Percentiles rank a stretch among this genome's conserved stretches.
These are phyloP conservation scores for Amanita fuliginea DNA, from an alignment of 768 basidiomycete species.

Conservation along the genomic window DNA sequence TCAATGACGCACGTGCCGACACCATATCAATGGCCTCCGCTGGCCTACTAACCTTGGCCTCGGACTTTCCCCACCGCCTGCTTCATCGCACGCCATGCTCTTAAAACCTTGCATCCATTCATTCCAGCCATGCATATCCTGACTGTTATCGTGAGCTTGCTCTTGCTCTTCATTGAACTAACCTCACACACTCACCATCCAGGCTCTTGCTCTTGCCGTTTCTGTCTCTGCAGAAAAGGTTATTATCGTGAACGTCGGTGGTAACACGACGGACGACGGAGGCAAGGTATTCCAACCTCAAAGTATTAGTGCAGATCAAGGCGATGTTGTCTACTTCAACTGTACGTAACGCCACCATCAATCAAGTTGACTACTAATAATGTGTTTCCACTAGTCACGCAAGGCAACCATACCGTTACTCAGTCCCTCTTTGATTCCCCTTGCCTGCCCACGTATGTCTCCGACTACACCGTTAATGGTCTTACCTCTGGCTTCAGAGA, in stretches of 20 bases:
- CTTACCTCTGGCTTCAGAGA: slow-evolving; percentile 45
- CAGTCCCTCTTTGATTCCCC: slow-evolving; percentile 46
- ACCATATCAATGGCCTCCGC: background rate
- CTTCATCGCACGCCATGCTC: background rate
- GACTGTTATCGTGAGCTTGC: background rate
- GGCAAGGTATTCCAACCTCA: slow-evolving; percentile 36
- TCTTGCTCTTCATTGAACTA: too few species aligned
- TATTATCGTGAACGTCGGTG: slow-evolving; percentile 34
- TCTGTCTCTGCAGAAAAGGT: slow-evolving; percentile 25
- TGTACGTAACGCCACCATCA: too few species aligned
- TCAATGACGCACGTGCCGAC: background rate
- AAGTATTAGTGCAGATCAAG: slow-evolving; percentile 28
- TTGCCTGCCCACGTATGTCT: slow-evolving; percentile 38
- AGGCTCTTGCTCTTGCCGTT: slow-evolving; percentile 11
- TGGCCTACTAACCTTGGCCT: background rate
- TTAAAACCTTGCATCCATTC: background rate
- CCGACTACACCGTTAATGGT: slow-evolving; percentile 40
- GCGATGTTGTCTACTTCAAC: slow-evolving; percentile 46
- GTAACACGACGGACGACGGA: slow-evolving; percentile 31
- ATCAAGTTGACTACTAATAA: too few species aligned
- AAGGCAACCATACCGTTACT: slow-evolving; percentile 42
- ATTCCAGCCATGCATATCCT: too few species aligned
- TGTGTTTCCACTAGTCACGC: slow-evolving; percentile 30
- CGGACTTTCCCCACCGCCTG: background rate
- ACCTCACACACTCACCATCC: background rate